These are phyloP conservation scores for Cercospora janseana DNA, from an alignment of 2,329 filamentous ascomycete genomes.

Conservation along the genomic window DNA sequence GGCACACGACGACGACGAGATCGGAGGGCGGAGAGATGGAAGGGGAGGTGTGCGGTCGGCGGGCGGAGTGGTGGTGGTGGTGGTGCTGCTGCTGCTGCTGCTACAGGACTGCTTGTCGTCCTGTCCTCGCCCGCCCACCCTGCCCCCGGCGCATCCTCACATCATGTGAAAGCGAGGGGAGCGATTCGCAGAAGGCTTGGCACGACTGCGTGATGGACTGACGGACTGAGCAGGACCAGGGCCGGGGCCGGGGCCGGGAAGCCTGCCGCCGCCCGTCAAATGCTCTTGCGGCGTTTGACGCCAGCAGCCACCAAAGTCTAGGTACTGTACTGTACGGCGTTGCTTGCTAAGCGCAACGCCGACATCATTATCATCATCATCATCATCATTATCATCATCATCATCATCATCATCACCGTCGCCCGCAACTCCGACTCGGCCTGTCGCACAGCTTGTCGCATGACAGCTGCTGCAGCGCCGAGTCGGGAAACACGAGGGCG, in stretches of 20 bases:
- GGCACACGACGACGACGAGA: not conserved
- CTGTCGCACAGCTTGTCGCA: no score
- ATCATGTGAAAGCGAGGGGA: constrained; percentile 7
- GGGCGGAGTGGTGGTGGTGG: not conserved
- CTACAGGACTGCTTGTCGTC: not conserved
- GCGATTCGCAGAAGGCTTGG: no score
- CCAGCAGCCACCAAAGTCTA: not conserved
- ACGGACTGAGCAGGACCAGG: no score
- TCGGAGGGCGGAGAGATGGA: not conserved
- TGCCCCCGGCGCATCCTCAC: no score
- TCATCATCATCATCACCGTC: no score
- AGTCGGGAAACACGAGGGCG: no score
- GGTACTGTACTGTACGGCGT: not conserved
- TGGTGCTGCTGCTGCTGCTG: not conserved
- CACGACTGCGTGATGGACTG: no score
- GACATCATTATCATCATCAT: not conserved
- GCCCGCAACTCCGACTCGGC: no score
- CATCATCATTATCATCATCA: no score
- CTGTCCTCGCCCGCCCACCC: no score
- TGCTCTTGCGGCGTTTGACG: not conserved
- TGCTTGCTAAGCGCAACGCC: not conserved
- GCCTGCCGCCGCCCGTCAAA: not conserved
- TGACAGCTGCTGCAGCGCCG: no score
- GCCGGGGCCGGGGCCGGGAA: no score
- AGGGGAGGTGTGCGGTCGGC: not conserved